Evolutionary conservation across 164 flowering plant genomes (phyloP).

Genomic region (Dillenia turbinata): DNA sequence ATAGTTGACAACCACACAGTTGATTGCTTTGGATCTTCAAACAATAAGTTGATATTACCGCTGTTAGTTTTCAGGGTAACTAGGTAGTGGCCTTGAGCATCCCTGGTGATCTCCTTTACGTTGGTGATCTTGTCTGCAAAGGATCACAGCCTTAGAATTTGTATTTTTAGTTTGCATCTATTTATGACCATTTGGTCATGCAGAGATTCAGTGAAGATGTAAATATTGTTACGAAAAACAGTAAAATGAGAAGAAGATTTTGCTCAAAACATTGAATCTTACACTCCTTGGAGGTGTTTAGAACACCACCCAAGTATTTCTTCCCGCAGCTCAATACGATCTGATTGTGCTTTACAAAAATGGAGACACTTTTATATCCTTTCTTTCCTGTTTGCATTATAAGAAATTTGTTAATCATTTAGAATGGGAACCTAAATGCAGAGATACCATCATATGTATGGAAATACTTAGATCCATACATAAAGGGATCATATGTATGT

Average conservation of each 20-base stretch:
- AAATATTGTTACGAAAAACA: too few species aligned
- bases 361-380: constrained; percentile 8
- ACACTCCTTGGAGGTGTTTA: constrained; percentile 24
- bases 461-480: too few species aligned
- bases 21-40: constrained; percentile 16
- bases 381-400: constrained; percentile 12
- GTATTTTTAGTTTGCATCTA: too few species aligned
- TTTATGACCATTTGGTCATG: too few species aligned
- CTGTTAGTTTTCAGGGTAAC: constrained; percentile 11
- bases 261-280: not conserved
- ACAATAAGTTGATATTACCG: constrained; percentile 16
- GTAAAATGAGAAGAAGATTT: too few species aligned
- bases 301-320: constrained; percentile 18
- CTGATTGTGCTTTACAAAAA: constrained; percentile 10
- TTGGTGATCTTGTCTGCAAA: constrained; percentile 14
- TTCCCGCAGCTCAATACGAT: constrained; percentile 13
- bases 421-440: not conserved
- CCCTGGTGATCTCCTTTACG: constrained; percentile 1
- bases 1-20: constrained; percentile 18
- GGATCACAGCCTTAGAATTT: too few species aligned
- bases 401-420: not conserved
- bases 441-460: not conserved
- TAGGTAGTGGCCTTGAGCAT: constrained; percentile 7
- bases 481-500: not conserved
- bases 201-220: too few species aligned